These are phyloP conservation scores for Mycosphaerella arachidis DNA, from an alignment of 2,329 filamentous ascomycete genomes.

Conservation along the genomic window DNA sequence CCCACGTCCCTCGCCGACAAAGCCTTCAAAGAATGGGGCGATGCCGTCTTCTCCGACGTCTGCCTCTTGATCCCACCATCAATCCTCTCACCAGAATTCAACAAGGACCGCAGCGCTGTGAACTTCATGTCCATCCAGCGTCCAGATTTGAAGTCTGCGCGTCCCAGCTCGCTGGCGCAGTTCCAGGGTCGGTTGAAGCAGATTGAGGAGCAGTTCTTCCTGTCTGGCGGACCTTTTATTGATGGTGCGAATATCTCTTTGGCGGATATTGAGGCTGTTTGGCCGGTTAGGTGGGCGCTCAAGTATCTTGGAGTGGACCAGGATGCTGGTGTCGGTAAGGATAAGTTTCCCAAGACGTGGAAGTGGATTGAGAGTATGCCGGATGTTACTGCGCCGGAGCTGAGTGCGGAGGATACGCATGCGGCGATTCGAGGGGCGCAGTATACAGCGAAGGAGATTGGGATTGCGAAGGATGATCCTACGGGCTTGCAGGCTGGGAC, in stretches of 20 bases:
- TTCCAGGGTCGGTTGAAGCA: conserved; percentile 20
- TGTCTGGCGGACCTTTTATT: conserved; percentile 22
- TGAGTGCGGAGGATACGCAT: conserved; percentile 26
- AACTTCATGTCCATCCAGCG: conserved; percentile 25
- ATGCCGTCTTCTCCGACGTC: conserved; percentile 21
- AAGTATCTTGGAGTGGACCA: conserved; percentile 18
- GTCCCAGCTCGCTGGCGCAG: conserved; percentile 22
- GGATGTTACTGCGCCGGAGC: conserved; percentile 14
- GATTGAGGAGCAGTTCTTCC: conserved; percentile 23
- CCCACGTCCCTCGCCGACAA: conserved; percentile 25
- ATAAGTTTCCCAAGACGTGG: conserved; percentile 25
- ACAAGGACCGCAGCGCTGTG: conserved; percentile 27
- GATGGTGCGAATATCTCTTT: conserved; percentile 20
- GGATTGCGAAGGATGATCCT: conserved; percentile 16
- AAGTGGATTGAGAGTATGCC: conserved; percentile 26
- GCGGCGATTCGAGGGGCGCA: conserved; percentile 19
- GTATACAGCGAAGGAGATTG: conserved; percentile 18
- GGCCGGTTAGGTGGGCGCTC: conserved; percentile 24
- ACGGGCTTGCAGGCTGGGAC: conserved; percentile 20
- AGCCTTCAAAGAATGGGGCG: conserved; percentile 27
- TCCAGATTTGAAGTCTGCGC: conserved; percentile 19
- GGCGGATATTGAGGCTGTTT: conserved; percentile 28
- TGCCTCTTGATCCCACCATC: conserved; percentile 23
- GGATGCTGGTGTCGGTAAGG: conserved; percentile 22
- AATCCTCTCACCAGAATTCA: conserved; percentile 21